Percentiles rank a stretch among this genome's conserved stretches.
Conservation (phyloP, 2,329 filamentous ascomycete genomes). For the Nannizziopsis barbatae region DNA sequence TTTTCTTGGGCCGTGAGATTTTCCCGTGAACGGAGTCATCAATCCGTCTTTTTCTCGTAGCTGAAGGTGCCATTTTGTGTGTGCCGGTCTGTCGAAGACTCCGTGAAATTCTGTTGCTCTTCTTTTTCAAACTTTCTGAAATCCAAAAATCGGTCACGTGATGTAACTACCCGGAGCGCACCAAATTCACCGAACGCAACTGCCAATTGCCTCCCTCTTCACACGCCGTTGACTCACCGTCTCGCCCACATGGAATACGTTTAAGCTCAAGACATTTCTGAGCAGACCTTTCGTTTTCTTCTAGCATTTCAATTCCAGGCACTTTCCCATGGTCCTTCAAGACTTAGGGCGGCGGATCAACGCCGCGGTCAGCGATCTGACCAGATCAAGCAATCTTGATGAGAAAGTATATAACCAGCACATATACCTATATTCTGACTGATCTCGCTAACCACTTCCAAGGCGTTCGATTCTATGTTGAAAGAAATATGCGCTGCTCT, state of each 20-base stretch:
- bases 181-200: background rate
- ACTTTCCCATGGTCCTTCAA: constrained; percentile 77
- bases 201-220: background rate
- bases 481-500: constrained; percentile 96
- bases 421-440: background rate
- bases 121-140: background rate
- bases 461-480: constrained; percentile 96
- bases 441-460: constrained; percentile 9
- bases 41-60: constrained; percentile 46
- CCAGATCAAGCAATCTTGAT: constrained; percentile 81
- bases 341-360: constrained; percentile 98
- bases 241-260: no score
- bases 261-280: background rate
- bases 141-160: background rate
- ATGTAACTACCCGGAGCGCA: background rate
- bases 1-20: constrained; percentile 43
- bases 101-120: background rate
- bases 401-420: constrained; percentile 58
- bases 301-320: background rate
- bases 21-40: constrained; percentile 48
- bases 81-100: background rate
- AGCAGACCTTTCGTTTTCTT: background rate
- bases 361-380: constrained; percentile 85
- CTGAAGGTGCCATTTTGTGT: constrained; percentile 30
- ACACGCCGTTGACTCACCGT: background rate